Evolutionary conservation across 73 alveolate genomes (phyloP).

Genomic region (Paramecium biaurelia): DNA sequence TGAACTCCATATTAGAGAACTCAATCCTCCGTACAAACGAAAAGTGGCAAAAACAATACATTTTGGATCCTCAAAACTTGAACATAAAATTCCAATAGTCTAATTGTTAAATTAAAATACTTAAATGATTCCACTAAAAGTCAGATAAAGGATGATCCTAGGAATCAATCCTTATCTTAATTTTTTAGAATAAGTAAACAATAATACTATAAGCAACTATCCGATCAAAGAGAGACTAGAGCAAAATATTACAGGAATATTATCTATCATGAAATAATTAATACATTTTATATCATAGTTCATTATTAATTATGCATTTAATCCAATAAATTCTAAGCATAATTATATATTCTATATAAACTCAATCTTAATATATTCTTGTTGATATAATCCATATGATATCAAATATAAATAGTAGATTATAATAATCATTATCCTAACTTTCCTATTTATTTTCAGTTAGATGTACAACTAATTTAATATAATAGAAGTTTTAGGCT

Average conservation of each 20-base stretch:
- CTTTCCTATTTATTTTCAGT: background rate
- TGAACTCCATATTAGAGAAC: slow-evolving; percentile 6
- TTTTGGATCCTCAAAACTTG: background rate
- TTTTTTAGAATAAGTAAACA: background rate
- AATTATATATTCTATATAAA: too few species aligned
- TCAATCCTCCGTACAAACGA: slow-evolving; percentile 11
- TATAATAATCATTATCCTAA: too few species aligned
- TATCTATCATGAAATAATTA: background rate
- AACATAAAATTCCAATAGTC: slow-evolving; percentile 4
- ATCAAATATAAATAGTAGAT: too few species aligned
- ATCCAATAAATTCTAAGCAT: background rate
- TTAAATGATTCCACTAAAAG: background rate
- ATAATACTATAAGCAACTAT: background rate
- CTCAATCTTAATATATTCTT: too few species aligned
- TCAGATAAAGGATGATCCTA: background rate
- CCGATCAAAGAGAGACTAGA: slow-evolving; percentile 1
- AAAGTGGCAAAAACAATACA: background rate
- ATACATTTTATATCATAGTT: background rate
- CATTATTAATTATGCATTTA: background rate
- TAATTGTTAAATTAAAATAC: background rate
- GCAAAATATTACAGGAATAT: background rate
- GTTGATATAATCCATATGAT: too few species aligned
- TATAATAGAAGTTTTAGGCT: background rate
- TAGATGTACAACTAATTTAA: background rate
- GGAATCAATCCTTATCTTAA: slow-evolving; percentile 23